Percentiles rank a stretch among this genome's conserved stretches.
Evolutionary conservation across 345 rosid genomes (phyloP).

Genomic region (Boechera divaricarpa): DNA sequence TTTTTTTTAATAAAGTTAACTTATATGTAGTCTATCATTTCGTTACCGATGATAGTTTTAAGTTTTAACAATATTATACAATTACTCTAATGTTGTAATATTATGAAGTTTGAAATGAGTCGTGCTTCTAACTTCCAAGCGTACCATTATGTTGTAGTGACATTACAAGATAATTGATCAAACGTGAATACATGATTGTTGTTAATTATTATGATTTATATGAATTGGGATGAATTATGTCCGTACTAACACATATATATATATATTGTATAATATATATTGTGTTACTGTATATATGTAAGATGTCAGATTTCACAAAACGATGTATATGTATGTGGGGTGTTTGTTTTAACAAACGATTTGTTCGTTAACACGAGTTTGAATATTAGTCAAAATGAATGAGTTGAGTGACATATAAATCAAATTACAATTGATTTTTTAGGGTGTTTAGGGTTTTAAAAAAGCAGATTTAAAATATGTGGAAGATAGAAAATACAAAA

Average conservation of each 20-base stretch:
- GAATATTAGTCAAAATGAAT: background rate
- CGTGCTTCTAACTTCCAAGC: background rate
- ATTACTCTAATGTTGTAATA: background rate
- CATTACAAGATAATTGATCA: background rate
- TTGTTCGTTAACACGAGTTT: slow-evolving; percentile 17
- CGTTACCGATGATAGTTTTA: background rate
- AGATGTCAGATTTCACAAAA: background rate
- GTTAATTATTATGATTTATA: background rate
- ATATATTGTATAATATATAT: too few relatives aligned
- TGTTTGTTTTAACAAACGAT: background rate
- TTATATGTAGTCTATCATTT: too few relatives aligned
- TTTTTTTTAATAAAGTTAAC: too few relatives aligned
- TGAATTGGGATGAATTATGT: background rate
- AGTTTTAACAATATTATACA: too few relatives aligned
- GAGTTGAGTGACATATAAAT: background rate
- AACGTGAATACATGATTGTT: background rate
- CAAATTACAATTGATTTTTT: background rate
- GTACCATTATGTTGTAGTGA: background rate
- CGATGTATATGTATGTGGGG: background rate
- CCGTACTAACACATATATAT: background rate
- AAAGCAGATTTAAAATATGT: slow-evolving; percentile 9
- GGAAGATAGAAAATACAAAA: slow-evolving; percentile 16
- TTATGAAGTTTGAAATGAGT: background rate
- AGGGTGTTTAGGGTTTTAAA: slow-evolving; percentile 9
- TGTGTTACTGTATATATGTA: background rate